A percentile compares a stretch with the other conserved stretches of the same genome.
These are phyloP conservation scores for Euclidium syriacum DNA, from an alignment of 345 rosid species.

Conservation along the genomic window DNA sequence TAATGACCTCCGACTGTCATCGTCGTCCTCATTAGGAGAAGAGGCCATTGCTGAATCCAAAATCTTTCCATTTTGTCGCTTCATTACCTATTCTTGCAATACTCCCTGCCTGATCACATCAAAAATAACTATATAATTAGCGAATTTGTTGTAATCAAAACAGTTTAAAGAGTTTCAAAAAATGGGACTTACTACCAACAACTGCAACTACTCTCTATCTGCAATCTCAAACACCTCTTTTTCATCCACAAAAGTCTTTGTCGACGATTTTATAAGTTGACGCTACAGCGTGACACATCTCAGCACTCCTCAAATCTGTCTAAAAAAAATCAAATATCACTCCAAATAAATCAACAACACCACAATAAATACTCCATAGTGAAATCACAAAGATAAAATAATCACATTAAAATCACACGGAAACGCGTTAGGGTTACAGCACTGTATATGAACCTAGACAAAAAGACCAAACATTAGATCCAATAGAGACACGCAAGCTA, in stretches of 20 bases:
- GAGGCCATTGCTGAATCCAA: conserved; percentile 95
- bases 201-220: conserved; percentile 85
- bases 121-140: neutral
- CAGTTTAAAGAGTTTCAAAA: neutral
- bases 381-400: too few relatives aligned
- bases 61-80: conserved; percentile 85
- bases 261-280: neutral
- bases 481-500: too few relatives aligned
- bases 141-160: neutral
- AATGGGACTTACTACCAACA: conserved; percentile 59
- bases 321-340: too few relatives aligned
- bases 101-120: conserved; percentile 58
- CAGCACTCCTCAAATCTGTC: too few relatives aligned
- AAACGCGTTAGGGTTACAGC: too few relatives aligned
- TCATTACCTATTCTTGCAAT: conserved; percentile 67
- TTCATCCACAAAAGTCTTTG: conserved; percentile 16
- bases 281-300: too few relatives aligned
- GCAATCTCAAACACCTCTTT: conserved; percentile 29
- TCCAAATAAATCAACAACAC: too few relatives aligned
- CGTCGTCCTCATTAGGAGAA: conserved; percentile 76
- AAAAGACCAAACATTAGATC: too few relatives aligned
- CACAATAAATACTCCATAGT: too few relatives aligned
- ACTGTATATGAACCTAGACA: too few relatives aligned
- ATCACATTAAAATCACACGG: too few relatives aligned
- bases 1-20: conserved; percentile 69